These are phyloP conservation scores for Solanum acaule DNA, from an alignment of 257 asterid species.

Conservation along the genomic window DNA sequence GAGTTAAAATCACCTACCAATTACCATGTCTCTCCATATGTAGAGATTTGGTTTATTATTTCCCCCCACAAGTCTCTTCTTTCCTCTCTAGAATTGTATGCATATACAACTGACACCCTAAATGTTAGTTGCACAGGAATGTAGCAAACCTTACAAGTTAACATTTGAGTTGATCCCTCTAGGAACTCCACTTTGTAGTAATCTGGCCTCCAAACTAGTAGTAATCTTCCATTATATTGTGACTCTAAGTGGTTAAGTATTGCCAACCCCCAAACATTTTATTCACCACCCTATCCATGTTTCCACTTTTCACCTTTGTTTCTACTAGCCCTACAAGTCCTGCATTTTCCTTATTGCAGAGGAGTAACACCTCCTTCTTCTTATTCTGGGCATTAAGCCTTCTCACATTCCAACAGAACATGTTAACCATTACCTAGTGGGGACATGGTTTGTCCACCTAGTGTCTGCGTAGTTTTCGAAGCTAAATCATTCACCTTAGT, in stretches of 20 bases:
- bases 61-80: not conserved
- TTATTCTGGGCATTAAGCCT: not conserved
- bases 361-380: not conserved
- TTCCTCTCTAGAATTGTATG: not conserved
- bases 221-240: not conserved
- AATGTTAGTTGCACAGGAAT: not conserved
- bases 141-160: not conserved
- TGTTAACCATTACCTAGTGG: not conserved
- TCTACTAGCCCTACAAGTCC: not conserved
- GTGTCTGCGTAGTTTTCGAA: not conserved
- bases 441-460: not conserved
- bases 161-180: not conserved
- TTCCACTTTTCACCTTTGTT: not conserved
- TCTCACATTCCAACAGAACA: not conserved
- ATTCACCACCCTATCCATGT: not conserved
- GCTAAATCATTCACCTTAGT: not conserved
- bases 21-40: not conserved
- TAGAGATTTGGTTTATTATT: not conserved
- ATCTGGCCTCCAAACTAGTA: not conserved
- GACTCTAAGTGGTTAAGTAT: not conserved
- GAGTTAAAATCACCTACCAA: not conserved
- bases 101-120: not conserved
- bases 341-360: not conserved
- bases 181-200: not conserved
- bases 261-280: not conserved